phyloP scores from a whole-genome alignment of 371 early-diverging fungal genomes.

The Mucor irregularis region DNA sequence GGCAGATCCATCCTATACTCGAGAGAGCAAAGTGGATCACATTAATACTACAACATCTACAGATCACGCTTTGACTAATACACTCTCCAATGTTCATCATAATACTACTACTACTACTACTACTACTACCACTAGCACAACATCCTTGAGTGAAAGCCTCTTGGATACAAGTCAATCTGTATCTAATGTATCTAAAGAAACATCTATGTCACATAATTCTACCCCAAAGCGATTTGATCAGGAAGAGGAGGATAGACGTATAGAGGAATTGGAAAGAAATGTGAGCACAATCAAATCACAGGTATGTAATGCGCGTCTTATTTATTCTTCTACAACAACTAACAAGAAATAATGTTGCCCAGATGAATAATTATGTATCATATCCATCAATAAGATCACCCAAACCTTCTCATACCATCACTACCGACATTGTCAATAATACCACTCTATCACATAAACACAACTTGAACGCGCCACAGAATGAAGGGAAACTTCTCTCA shows the following conservation, averaged over 20 bases:
- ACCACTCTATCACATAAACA: no score
- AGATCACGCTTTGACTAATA: background rate
- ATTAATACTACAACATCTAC: background rate
- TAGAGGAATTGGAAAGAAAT: background rate
- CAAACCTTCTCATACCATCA: background rate
- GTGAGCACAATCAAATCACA: background rate
- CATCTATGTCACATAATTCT: background rate
- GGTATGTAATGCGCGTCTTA: background rate
- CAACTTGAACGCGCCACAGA: no score
- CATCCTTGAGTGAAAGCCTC: no score
- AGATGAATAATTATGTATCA: background rate
- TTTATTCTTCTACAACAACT: background rate
- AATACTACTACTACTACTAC: background rate
- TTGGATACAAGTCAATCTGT: no score
- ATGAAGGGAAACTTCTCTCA: no score
- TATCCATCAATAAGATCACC: background rate
- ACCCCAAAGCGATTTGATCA: background rate
- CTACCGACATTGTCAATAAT: no score
- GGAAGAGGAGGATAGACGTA: conserved; percentile 1
- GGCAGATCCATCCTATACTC: background rate
- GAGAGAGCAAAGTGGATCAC: background rate
- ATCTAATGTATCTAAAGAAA: no score
- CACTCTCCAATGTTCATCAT: background rate
- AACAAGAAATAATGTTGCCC: background rate
- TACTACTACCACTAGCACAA: no score